phyloP scores from a whole-genome alignment of 768 basidiomycete species.

The Daedalea quercina region DNA sequence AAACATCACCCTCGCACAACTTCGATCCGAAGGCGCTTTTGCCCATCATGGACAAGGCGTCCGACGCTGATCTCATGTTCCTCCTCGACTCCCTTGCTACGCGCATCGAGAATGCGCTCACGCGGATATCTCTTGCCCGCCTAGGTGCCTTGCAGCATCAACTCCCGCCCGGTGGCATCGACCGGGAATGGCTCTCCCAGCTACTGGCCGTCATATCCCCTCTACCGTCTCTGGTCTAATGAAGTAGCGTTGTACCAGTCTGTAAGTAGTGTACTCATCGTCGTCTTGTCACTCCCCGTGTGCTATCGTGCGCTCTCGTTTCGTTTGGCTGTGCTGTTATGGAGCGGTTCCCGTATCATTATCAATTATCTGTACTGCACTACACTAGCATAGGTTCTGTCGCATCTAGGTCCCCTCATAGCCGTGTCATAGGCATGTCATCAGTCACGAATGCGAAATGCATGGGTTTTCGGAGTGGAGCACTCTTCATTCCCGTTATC shows the following conservation, averaged over 20 bases:
- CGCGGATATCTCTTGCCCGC: constrained; percentile 16
- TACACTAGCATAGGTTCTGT: no score
- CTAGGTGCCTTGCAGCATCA: not conserved
- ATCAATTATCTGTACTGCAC: not conserved
- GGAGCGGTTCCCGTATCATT: constrained; percentile 1
- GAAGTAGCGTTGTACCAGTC: not conserved
- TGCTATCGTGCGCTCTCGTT: constrained; percentile 3
- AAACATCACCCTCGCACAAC: constrained; percentile 9
- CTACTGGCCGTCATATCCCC: not conserved
- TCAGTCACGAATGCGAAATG: no score
- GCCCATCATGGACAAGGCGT: constrained; percentile 65
- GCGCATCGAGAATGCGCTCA: constrained; percentile 66
- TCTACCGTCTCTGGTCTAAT: not conserved
- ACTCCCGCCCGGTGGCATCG: not conserved
- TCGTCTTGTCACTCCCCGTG: not conserved
- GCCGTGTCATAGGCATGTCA: no score
- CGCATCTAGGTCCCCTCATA: no score
- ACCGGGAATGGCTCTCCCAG: not conserved
- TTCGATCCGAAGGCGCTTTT: constrained; percentile 57
- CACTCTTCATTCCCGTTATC: no score
- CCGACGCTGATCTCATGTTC: constrained; percentile 65
- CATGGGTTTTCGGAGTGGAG: no score
- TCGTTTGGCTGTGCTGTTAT: not conserved
- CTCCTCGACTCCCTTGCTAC: constrained; percentile 72
- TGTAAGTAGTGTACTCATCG: not conserved